These are phyloP conservation scores for Inonotus hispidus DNA, from an alignment of 1,284 basidiomycete genomes.

Conservation along the genomic window DNA sequence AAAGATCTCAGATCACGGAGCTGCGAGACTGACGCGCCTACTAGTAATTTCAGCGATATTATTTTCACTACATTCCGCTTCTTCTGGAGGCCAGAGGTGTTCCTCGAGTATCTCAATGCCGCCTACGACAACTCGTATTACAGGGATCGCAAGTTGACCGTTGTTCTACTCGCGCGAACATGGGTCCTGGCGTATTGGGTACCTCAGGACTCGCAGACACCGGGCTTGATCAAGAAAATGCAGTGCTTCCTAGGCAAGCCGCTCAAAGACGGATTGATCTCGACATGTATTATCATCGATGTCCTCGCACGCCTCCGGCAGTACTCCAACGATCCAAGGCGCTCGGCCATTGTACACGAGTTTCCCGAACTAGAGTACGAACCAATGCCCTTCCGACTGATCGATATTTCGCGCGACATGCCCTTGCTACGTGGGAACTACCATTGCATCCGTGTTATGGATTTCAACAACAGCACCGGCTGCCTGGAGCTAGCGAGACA, in stretches of 20 bases:
- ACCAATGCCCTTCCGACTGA: conserved; percentile 1
- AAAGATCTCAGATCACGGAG: not conserved
- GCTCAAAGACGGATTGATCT: not conserved
- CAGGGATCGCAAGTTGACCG: not conserved
- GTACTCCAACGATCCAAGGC: not conserved
- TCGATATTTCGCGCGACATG: conserved; percentile 2
- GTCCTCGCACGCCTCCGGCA: not conserved
- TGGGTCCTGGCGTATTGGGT: conserved; percentile 10
- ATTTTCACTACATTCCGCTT: conserved; percentile 10
- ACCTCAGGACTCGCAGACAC: not conserved
- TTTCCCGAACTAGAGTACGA: not conserved
- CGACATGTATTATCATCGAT: not conserved
- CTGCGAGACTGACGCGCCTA: not conserved
- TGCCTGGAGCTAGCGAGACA: conserved; percentile 11
- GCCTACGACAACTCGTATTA: conserved; percentile 3
- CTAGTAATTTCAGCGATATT: conserved; percentile 1
- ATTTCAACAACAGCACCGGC: not conserved
- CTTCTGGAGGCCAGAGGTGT: conserved; percentile 6
- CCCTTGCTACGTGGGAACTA: not conserved
- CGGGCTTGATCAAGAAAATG: not conserved
- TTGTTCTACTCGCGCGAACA: not conserved
- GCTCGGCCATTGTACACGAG: not conserved
- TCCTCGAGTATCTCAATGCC: not conserved
- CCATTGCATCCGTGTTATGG: not conserved
- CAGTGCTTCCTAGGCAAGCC: conserved; percentile 3